phyloP scores from a whole-genome alignment of 2,329 filamentous ascomycete genomes.

The Ophiostoma perfectum region DNA sequence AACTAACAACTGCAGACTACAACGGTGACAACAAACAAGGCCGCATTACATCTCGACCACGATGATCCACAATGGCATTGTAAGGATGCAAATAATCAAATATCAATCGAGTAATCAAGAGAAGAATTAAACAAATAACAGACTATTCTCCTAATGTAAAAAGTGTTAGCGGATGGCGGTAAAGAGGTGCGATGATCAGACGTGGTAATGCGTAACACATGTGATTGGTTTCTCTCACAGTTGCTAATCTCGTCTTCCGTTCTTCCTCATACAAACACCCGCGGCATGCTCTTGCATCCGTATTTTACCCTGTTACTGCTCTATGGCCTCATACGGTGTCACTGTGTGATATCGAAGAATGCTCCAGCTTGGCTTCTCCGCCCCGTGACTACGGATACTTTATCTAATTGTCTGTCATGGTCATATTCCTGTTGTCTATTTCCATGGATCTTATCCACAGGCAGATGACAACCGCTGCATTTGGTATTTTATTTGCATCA shows the following conservation, averaged over 20 bases:
- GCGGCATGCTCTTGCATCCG: too few species aligned
- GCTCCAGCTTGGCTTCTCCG: neutral
- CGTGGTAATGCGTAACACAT: neutral
- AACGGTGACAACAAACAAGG: slow-evolving; percentile 6
- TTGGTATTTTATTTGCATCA: too few species aligned
- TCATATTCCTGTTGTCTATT: neutral
- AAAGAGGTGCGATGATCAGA: neutral
- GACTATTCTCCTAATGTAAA: neutral
- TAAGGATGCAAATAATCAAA: too few species aligned
- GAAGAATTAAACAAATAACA: neutral
- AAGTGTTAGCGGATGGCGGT: neutral
- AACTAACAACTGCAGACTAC: slow-evolving; percentile 1
- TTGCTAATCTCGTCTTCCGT: neutral
- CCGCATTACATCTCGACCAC: slow-evolving; percentile 8
- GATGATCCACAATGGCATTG: neutral
- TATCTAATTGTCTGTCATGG: neutral
- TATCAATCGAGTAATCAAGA: neutral
- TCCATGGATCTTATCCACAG: neutral
- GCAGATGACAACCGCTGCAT: too few species aligned
- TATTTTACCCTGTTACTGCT: too few species aligned
- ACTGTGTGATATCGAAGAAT: neutral
- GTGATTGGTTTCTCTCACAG: neutral
- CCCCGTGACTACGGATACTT: too few species aligned
- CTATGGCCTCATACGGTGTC: neutral
- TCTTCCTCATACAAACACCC: neutral